phyloP scores from a whole-genome alignment of 306 rosid species.

The Cicer arietinum region DNA sequence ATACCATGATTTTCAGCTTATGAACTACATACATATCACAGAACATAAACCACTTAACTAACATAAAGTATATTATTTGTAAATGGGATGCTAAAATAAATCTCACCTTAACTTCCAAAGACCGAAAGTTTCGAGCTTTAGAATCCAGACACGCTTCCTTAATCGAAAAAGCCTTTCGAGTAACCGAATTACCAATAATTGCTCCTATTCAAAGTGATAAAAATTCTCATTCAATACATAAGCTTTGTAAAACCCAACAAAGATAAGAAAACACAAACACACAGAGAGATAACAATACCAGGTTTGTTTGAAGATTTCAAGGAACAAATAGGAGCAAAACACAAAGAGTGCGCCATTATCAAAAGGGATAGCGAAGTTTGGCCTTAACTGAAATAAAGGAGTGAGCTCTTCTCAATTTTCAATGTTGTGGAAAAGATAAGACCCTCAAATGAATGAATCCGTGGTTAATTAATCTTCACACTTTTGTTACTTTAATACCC shows the following conservation, averaged over 20 bases:
- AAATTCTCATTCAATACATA: constrained; percentile 15
- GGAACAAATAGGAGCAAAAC: constrained; percentile 64
- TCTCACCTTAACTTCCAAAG: constrained; percentile 80
- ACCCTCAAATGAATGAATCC: constrained; percentile 14
- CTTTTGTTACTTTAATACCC: constrained; percentile 50
- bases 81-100: constrained; percentile 28
- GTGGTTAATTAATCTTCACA: constrained; percentile 17
- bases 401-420: constrained; percentile 24
- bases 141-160: constrained; percentile 63
- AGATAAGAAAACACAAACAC: constrained; percentile 1
- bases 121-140: constrained; percentile 60
- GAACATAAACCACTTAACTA: not conserved
- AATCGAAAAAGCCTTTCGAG: constrained; percentile 58
- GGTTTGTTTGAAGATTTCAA: constrained; percentile 67
- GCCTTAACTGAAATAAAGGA: constrained; percentile 32
- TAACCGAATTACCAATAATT: constrained; percentile 53
- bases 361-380: constrained; percentile 30
- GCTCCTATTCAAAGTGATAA: constrained; percentile 49
- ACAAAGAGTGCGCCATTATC: constrained; percentile 68
- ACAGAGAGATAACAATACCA: constrained; percentile 51
- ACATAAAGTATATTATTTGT: not conserved
- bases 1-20: not conserved
- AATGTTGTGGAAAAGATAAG: constrained; percentile 51
- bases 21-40: constrained; percentile 39
- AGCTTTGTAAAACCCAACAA: constrained; percentile 9